Conservation (phyloP, 2,329 filamentous ascomycete genomes). For the Leptographium wingfieldii region DNA sequence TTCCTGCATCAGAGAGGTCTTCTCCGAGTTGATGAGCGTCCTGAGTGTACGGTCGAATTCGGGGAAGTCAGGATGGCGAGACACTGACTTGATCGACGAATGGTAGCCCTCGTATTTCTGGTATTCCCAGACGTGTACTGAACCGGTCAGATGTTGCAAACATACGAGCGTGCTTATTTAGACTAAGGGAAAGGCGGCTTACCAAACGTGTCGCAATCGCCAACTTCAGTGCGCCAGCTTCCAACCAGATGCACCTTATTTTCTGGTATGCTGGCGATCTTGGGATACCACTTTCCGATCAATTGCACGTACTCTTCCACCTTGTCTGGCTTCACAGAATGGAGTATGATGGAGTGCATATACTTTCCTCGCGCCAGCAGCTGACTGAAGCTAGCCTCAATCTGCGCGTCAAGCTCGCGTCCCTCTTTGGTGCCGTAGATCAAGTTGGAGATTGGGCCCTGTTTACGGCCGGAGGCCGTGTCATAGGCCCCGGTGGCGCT, state of each 20-base stretch:
- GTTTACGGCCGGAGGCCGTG: slow-evolving; percentile 49
- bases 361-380: slow-evolving; percentile 94
- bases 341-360: slow-evolving; percentile 93
- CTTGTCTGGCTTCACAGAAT: slow-evolving; percentile 89
- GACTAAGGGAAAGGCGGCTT: slow-evolving; percentile 20
- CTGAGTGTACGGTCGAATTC: slow-evolving; percentile 79
- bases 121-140: slow-evolving; percentile 99
- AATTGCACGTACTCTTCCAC: slow-evolving; percentile 89
- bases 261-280: slow-evolving; percentile 69
- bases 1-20: slow-evolving; percentile 92
- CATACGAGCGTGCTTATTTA: too few species aligned
- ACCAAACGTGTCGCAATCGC: slow-evolving; percentile 95
- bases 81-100: slow-evolving; percentile 74
- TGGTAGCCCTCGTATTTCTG: slow-evolving; percentile 96
- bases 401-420: slow-evolving; percentile 84
- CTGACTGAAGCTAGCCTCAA: slow-evolving; percentile 91
- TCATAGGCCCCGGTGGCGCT: slow-evolving; percentile 44
- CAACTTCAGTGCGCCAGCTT: slow-evolving; percentile 96
- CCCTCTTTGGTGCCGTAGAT: slow-evolving; percentile 97
- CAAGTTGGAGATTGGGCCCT: slow-evolving; percentile 65
- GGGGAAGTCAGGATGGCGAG: slow-evolving; percentile 68
- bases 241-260: slow-evolving; percentile 95
- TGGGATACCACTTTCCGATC: slow-evolving; percentile 84
- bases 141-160: background rate
- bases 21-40: slow-evolving; percentile 71